A percentile compares a stretch with the other conserved stretches of the same genome.
Evolutionary conservation across 148 eudicot genomes (phyloP).

Genomic region (Diospyros lotus): DNA sequence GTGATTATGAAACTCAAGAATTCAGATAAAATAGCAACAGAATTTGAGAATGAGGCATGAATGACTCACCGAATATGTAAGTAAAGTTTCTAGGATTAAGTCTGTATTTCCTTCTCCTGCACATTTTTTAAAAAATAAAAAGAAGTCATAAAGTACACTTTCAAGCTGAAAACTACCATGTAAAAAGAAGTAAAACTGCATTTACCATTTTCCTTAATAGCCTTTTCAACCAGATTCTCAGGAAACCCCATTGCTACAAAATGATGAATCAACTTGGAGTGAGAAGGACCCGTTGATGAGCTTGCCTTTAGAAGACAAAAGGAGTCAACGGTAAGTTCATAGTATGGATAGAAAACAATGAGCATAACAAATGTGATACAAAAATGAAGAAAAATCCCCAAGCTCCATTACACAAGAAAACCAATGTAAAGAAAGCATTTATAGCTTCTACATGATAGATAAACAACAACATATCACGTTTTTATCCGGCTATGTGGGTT

Average conservation of each 20-base stretch:
- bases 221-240: conserved; percentile 43
- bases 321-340: conserved; percentile 7
- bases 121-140: conserved; percentile 3
- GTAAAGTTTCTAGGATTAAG: conserved; percentile 45
- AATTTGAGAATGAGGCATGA: background rate
- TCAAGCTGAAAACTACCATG: background rate
- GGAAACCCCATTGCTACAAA: conserved; percentile 61
- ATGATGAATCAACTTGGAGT: conserved; percentile 38
- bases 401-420: background rate
- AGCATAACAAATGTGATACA: background rate
- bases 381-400: background rate
- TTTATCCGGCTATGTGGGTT: too few relatives aligned
- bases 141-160: background rate
- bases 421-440: background rate
- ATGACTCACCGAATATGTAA: conserved; percentile 56
- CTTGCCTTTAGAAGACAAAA: conserved; percentile 34
- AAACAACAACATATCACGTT: background rate
- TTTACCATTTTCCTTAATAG: conserved; percentile 53
- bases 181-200: conserved; percentile 3
- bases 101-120: conserved; percentile 53
- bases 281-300: conserved; percentile 49
- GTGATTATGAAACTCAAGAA: too few relatives aligned
- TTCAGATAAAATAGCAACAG: background rate
- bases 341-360: background rate
- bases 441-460: background rate